Percentiles rank a stretch among this genome's conserved stretches.
These are phyloP conservation scores for Exsudoporus floridanus DNA, from an alignment of 1,284 basidiomycete species.

Conservation along the genomic window DNA sequence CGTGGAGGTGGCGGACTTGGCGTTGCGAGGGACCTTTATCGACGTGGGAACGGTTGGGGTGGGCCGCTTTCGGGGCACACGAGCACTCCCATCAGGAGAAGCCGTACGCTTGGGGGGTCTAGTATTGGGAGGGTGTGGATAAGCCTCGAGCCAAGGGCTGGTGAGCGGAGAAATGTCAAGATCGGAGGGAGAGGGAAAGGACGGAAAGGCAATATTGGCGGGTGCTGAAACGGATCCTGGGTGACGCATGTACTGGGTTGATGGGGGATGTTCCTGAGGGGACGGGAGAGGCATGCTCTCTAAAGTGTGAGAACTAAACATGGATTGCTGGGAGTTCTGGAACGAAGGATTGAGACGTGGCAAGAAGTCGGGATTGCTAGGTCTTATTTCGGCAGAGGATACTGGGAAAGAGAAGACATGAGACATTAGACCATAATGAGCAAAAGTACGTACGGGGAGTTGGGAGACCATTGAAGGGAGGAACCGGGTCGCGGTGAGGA, in stretches of 20 bases:
- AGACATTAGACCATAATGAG: constrained; percentile 9
- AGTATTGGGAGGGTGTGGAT: constrained; percentile 38
- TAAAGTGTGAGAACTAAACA: constrained; percentile 23
- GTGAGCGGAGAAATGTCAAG: constrained; percentile 73
- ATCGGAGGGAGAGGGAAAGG: constrained; percentile 47
- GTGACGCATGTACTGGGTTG: constrained; percentile 34
- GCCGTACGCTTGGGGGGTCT: constrained; percentile 40
- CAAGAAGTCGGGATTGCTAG: constrained; percentile 59
- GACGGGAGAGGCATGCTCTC: constrained; percentile 28
- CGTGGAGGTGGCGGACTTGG: constrained; percentile 62
- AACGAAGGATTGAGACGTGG: constrained; percentile 58
- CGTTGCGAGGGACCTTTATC: constrained; percentile 42
- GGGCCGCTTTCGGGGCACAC: constrained; percentile 53
- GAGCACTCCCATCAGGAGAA: constrained; percentile 43
- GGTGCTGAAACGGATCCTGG: constrained; percentile 57
- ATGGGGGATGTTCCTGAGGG: constrained; percentile 28
- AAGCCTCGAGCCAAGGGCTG: constrained; percentile 71
- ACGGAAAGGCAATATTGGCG: constrained; percentile 58
- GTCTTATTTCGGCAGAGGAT: constrained; percentile 65
- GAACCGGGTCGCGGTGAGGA: constrained; percentile 37
- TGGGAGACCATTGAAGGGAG: constrained; percentile 59
- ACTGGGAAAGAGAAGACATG: constrained; percentile 37
- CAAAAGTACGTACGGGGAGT: constrained; percentile 59
- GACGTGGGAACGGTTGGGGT: constrained; percentile 33
- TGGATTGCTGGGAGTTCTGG: constrained; percentile 33